A percentile compares a stretch with the other conserved stretches of the same genome.
phyloP scores from a whole-genome alignment of 2,329 filamentous ascomycete species.

The Drechslerella dactyloides region DNA sequence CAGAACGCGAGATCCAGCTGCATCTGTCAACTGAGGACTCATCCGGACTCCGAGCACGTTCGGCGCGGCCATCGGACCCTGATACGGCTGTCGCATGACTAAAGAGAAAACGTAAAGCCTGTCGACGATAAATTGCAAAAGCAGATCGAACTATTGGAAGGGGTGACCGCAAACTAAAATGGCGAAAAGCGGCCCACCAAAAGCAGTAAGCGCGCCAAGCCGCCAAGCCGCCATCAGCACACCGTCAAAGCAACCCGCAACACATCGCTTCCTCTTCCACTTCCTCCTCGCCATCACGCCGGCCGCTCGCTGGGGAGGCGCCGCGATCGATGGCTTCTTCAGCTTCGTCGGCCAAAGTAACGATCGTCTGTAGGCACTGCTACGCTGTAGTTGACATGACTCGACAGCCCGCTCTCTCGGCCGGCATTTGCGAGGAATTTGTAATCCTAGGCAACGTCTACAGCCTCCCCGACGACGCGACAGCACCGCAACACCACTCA shows the following conservation, averaged over 20 bases:
- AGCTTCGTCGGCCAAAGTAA: no score
- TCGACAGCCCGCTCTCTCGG: no score
- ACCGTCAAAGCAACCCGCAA: neutral
- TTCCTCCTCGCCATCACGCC: neutral
- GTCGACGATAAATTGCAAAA: neutral
- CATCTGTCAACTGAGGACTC: neutral
- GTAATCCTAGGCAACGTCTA: neutral
- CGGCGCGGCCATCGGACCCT: neutral
- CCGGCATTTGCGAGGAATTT: no score
- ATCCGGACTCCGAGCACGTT: conserved; percentile 33
- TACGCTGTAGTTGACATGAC: no score
- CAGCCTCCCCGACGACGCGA: neutral
- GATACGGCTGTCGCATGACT: conserved; percentile 29
- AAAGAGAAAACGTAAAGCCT: conserved; percentile 38
- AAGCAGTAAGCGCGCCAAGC: conserved; percentile 33
- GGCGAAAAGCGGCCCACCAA: neutral
- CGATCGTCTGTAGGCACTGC: no score
- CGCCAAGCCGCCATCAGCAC: conserved; percentile 6
- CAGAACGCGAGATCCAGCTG: conserved; percentile 17
- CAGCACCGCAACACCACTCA: neutral
- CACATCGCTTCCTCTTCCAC: neutral
- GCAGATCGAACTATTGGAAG: no score
- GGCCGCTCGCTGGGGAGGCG: no score
- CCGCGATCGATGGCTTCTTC: no score
- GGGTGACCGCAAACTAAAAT: no score